Base-by-base conservation (phyloP, 202 grass and related monocot genomes). In the Zizania palustris region DNA sequence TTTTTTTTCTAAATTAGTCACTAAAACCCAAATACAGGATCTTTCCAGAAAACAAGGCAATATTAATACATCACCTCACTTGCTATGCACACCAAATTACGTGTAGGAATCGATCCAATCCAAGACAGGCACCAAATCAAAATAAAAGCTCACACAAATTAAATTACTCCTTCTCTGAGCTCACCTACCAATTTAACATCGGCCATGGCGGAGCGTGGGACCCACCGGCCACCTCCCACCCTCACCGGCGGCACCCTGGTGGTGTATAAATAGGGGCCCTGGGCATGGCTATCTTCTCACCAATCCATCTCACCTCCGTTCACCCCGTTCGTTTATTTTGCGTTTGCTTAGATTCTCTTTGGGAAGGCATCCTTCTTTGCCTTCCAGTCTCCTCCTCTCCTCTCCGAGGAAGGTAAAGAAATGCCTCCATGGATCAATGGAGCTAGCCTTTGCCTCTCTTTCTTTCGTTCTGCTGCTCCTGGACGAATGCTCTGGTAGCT, bases 241-340 rank as follows among this genome's bases (percentile, higher is more conserved):
- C 1, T n/a, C 74, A 28, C 28, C 28, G 28, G 28, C 28, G 28
- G 28, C 28, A 28, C 28, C 28, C 28, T n/a, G 28, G 1, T 28
- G 28, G 51, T 76, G 73, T 96, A 92, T 96, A 96, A 89, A 96
- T 82, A 18, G 28, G n/a, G 45, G 11, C 33, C 15, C 20, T 14
- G 65, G 86, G 50, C 67, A 71, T 38, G 36, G 38, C 61, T 80
- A 54, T 68, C 71, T 65, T 21, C 65, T 39, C 85, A 86, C 80
- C 76, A 57, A 81, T 85, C 55, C 71, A 63, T 70, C 65, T 14
- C 77, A 61, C 35, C 61, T 72, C 80, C 84, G 85, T 91, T 89
- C 73, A 86, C 72, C 81, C 57, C 72, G 80, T 88, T 67, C 81
- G 22, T 81, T 86, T 60, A 57, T 38, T 63, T 82, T 83, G 81